phyloP scores from a whole-genome alignment of 2,329 filamentous ascomycete genomes.

The Scortechinia acanthostroma region DNA sequence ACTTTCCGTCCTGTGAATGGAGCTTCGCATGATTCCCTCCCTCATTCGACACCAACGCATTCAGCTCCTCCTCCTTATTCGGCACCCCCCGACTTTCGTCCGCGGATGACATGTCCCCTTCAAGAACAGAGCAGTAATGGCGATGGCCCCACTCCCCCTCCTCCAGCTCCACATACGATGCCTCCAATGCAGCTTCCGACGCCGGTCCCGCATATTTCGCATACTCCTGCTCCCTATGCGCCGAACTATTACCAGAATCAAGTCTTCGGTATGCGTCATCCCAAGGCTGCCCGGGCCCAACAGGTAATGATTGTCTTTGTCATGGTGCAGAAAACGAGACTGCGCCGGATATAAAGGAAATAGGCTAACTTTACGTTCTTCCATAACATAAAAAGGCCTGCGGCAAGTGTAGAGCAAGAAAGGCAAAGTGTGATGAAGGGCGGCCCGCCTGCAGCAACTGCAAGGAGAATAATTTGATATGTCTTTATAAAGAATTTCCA shows the following conservation, averaged over 20 bases:
- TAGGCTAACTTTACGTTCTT: no score
- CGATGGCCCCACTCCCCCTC: no score
- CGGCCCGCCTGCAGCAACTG: not conserved
- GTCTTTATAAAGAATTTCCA: conserved; percentile 1
- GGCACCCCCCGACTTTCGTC: not conserved
- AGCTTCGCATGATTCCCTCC: no score
- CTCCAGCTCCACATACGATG: not conserved
- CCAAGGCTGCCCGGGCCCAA: not conserved
- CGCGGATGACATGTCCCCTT: not conserved
- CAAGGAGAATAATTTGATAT: not conserved
- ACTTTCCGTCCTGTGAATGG: not conserved
- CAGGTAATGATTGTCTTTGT: no score
- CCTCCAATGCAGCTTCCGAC: not conserved
- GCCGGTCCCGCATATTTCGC: not conserved
- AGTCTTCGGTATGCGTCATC: not conserved
- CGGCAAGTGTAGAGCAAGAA: not conserved
- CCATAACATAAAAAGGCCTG: no score
- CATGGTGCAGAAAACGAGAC: no score
- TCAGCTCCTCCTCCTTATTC: not conserved
- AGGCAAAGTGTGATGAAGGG: not conserved
- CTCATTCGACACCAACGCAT: no score
- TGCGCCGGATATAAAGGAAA: no score
- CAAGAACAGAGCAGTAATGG: not conserved
- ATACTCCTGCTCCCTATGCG: not conserved
- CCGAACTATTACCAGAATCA: not conserved